phyloP scores from a whole-genome alignment of 306 rosid species.

The Luffa aegyptiaca region DNA sequence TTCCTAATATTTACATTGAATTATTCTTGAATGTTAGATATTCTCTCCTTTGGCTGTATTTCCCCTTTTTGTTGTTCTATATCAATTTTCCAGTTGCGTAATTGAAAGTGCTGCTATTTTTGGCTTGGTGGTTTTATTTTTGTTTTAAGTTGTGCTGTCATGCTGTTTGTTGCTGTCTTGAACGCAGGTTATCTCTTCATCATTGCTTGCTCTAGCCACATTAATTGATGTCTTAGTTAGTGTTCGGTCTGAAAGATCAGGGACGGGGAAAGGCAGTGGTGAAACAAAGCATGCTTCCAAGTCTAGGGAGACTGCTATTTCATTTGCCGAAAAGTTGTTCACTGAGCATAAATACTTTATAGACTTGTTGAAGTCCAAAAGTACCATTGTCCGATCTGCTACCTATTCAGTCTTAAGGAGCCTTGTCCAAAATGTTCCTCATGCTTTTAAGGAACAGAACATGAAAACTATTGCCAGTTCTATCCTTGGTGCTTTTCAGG shows the following conservation, averaged over 20 bases:
- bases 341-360: constrained; percentile 55
- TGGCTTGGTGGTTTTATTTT: neutral
- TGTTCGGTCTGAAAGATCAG: constrained; percentile 28
- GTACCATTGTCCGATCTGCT: constrained; percentile 72
- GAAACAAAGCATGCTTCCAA: constrained; percentile 70
- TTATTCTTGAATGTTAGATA: neutral
- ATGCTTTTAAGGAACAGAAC: constrained; percentile 58
- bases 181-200: constrained; percentile 75
- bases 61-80: neutral
- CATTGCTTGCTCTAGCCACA: constrained; percentile 80
- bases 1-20: neutral
- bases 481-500: constrained; percentile 81
- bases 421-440: constrained; percentile 64
- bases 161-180: constrained; percentile 7
- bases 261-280: constrained; percentile 36
- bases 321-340: constrained; percentile 71
- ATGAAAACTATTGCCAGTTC: constrained; percentile 52
- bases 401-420: constrained; percentile 66
- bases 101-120: neutral
- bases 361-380: constrained; percentile 61
- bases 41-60: neutral
- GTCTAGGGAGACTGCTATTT: constrained; percentile 60
- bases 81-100: neutral
- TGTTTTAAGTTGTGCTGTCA: constrained; percentile 1
- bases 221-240: constrained; percentile 69